Evolutionary conservation across 495 filamentous ascomycete genomes (phyloP).

Genomic region (Penicillium daleae): DNA sequence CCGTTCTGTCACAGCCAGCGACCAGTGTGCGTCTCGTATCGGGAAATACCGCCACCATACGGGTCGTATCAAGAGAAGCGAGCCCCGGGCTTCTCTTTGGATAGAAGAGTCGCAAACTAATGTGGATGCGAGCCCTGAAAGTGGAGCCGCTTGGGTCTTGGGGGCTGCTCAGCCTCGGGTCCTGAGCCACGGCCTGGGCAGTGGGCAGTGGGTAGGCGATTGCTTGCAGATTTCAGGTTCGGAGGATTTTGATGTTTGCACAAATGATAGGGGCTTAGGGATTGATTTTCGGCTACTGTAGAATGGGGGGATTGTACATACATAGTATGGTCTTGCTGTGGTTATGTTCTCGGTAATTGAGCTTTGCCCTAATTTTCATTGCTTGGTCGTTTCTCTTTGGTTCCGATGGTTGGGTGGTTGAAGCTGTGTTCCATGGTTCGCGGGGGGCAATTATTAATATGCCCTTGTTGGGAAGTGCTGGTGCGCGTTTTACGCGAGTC

Average conservation of each 20-base stretch:
- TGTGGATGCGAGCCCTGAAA: constrained; percentile 40
- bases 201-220: neutral
- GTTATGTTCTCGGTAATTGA: neutral
- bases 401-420: constrained; percentile 5
- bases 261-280: too few relatives aligned
- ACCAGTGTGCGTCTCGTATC: constrained; percentile 14
- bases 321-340: neutral
- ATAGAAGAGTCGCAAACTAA: constrained; percentile 25
- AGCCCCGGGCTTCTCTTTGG: constrained; percentile 31
- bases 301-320: too few relatives aligned
- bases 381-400: neutral
- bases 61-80: constrained; percentile 31
- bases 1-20: constrained; percentile 9
- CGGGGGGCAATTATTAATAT: constrained; percentile 20
- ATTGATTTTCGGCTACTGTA: too few relatives aligned
- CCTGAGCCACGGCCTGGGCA: constrained; percentile 17
- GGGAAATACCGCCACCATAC: constrained; percentile 20
- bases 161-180: constrained; percentile 31
- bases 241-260: neutral
- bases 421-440: constrained; percentile 29
- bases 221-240: neutral
- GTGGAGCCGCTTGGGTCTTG: constrained; percentile 26
- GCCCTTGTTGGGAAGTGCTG: constrained; percentile 13
- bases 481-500: constrained; percentile 11
- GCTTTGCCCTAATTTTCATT: constrained; percentile 2